Evolutionary conservation across 23 red algal genomes (phyloP), one percentile per base, ranked within the genome.

Genomic region (Gracilaria domingensis): DNA sequence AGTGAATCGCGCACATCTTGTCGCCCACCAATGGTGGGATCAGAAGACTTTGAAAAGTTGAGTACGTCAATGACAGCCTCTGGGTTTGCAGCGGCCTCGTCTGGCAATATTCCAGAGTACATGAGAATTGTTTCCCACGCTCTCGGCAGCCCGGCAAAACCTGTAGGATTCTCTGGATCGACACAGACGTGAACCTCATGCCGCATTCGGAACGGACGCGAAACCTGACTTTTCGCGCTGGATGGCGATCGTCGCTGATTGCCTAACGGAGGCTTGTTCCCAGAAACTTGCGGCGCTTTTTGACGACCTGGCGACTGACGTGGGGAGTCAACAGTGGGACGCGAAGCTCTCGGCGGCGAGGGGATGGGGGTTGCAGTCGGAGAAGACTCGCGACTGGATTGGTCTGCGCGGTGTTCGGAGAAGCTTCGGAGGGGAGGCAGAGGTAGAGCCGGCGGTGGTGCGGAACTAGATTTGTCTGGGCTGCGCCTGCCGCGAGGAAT

Each of bases 1-100:
- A 79, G 36, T 8, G 54, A 66, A 24, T 28, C 72, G 12, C 86
- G 69, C 17, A 75, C 47, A 18, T 58, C 48, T 28, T 42, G 32
- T 38, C 38, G 7, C 1, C 1, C 33, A 2, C 17, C 57, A 14
- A 61, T 4, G 1, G 59, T 51, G 44, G 58, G 47, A 18, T 66
- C 82, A 28, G 79, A 54, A 29, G 48, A 53, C 53, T 92, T 79
- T 25, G 91, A 87, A 74, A 98, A 98, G 16, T 93, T 84, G 24
- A 98, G 66, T 17, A 98, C 91, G 66, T 98, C 96, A 53, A 91
- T 77, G 42, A 95, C 86, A 35, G 70, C 96, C 82, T 98, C 80
- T 0, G 96, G 93, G 56, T 98, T 73, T 37, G 79, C 83, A 28
- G 91, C 56, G n/a, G 93, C 93, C 56, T 98, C 96, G 67, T 80